A percentile compares a stretch with the other conserved stretches of the same genome.
These are phyloP conservation scores for Kickxella alabastrina DNA, from an alignment of 192 early-diverging fungal genomes.

Conservation along the genomic window DNA sequence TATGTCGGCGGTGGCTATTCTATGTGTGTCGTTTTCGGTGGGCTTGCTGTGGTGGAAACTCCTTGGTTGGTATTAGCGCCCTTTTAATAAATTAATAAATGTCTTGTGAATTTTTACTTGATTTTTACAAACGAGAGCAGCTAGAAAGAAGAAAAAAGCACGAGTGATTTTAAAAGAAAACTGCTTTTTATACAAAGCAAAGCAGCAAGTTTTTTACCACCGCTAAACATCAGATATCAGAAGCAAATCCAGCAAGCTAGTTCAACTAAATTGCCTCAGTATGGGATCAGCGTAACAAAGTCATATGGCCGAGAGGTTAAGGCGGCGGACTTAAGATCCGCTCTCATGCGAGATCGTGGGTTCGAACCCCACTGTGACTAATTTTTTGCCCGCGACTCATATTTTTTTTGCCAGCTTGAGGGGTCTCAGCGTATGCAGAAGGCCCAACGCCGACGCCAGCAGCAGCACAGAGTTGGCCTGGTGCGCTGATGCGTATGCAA, in stretches of 20 bases:
- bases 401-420: too few relatives aligned
- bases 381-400: too few relatives aligned
- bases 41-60: conserved; percentile 71
- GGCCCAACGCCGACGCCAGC: conserved; percentile 61
- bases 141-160: neutral
- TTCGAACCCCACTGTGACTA: conserved; percentile 29
- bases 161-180: neutral
- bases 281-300: too few relatives aligned
- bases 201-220: too few relatives aligned
- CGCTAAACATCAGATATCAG: too few relatives aligned
- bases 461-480: conserved; percentile 89
- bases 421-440: conserved; percentile 42
- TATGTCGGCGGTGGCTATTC: conserved; percentile 48
- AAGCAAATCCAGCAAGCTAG: neutral
- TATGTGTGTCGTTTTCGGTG: conserved; percentile 57
- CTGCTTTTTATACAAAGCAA: neutral
- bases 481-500: conserved; percentile 88
- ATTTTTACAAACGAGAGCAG: neutral
- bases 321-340: conserved; percentile 39
- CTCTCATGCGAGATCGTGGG: conserved; percentile 37
- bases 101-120: neutral
- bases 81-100: neutral
- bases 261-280: too few relatives aligned
- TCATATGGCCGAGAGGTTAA: conserved; percentile 26
- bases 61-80: conserved; percentile 61